These are phyloP conservation scores for Taphrina communis DNA, from an alignment of 1,139 yeast species.

Conservation along the genomic window DNA sequence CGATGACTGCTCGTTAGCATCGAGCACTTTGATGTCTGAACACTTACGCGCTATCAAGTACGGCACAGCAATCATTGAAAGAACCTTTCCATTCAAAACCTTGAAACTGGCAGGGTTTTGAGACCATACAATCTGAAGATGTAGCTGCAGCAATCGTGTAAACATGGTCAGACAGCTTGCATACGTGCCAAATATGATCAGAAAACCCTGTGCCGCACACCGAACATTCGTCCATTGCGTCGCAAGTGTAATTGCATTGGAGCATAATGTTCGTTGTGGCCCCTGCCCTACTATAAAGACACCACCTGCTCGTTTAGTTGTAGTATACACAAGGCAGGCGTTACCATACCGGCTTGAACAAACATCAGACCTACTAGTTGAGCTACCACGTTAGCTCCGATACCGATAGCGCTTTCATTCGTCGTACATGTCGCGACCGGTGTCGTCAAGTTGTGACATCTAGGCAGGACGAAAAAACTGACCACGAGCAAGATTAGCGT, in stretches of 20 bases:
- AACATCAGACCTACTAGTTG: conserved; percentile 22
- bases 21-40: no score
- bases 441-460: conserved; percentile 10
- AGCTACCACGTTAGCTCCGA: neutral
- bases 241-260: conserved; percentile 18
- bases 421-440: conserved; percentile 9
- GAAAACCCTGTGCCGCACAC: conserved; percentile 13
- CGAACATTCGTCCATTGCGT: conserved; percentile 26
- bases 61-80: conserved; percentile 10
- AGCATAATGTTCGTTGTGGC: conserved; percentile 9
- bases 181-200: conserved; percentile 12
- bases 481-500: conserved; percentile 11
- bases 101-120: conserved; percentile 12
- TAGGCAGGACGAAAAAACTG: conserved; percentile 10
- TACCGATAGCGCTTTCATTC: neutral
- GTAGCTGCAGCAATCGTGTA: conserved; percentile 19
- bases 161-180: conserved; percentile 8
- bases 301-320: conserved; percentile 5
- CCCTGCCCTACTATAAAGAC: conserved; percentile 20
- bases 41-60: conserved; percentile 11
- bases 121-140: conserved; percentile 25
- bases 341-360: conserved; percentile 1
- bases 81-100: conserved; percentile 7
- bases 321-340: neutral
- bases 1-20: neutral